Evolutionary conservation across 164 flowering plant species (phyloP).

Genomic region (Macadamia tetraphylla): DNA sequence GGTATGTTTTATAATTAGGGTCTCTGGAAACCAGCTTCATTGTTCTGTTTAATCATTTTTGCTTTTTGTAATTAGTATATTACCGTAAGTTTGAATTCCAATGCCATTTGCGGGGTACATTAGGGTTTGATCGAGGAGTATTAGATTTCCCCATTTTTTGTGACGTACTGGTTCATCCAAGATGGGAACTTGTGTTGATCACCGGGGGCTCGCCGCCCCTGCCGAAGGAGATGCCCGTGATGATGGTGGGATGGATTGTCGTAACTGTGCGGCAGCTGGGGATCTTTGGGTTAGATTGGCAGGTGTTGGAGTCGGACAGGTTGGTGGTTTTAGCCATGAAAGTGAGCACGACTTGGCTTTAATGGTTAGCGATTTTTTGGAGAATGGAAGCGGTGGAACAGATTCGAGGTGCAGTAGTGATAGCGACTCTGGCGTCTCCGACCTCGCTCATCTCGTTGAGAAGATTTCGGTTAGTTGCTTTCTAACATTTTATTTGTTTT

Average conservation of each 20-base stretch:
- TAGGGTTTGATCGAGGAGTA: conserved; percentile 4
- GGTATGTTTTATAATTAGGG: neutral
- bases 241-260: conserved; percentile 35
- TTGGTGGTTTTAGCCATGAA: conserved; percentile 65
- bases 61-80: neutral
- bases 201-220: neutral
- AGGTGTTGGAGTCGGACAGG: conserved; percentile 30
- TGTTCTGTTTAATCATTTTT: neutral
- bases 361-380: conserved; percentile 85
- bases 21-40: neutral
- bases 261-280: conserved; percentile 29
- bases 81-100: neutral
- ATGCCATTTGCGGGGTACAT: neutral
- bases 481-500: neutral
- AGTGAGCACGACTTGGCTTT: conserved; percentile 83
- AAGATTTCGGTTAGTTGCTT: conserved; percentile 47
- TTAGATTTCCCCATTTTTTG: neutral
- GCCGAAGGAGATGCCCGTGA: conserved; percentile 4
- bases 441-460: conserved; percentile 59
- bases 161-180: conserved; percentile 1
- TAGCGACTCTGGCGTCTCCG: conserved; percentile 69
- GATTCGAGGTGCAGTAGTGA: conserved; percentile 83
- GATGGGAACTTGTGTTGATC: conserved; percentile 19
- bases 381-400: conserved; percentile 62
- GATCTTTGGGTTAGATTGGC: conserved; percentile 29